Base-by-base conservation (phyloP, 2,329 filamentous ascomycete genomes). In the Ceratocystis huliohia region DNA sequence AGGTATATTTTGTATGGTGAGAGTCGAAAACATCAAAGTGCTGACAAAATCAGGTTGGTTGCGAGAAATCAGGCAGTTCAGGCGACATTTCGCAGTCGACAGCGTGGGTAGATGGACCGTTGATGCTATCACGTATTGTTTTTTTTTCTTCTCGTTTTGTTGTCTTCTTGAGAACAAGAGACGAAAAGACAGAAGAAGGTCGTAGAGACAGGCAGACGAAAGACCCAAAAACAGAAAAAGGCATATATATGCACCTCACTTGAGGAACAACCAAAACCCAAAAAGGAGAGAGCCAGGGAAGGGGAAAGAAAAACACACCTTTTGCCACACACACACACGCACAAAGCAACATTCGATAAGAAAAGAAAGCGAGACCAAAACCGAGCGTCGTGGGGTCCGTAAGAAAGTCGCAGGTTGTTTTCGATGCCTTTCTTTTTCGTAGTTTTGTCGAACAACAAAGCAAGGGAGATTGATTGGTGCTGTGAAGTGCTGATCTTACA, bases 241-340 rank as follows among this genome's bases (percentile, higher is more conserved):
- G 28, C 56, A 59, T 28, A 37, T 53, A 4, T 28, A 15, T 15
- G 10, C 48, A 41, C 48, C 48, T 53, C 20, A 25, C 25, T 48
- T 44, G 28, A 41, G 61, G 46, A 45, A 57, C 30, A 22, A 66
- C 33, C 41, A 63, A 59, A 33, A 13, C 41, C 53, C 41, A 53
- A 33, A 41, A 25, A 59, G 53, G 50, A 57, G n/a, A n/a, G 17
- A 17, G 17, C n/a, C 20, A 66, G 37, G 37, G 37, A 48, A 50
- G 30, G 22, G 25, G 41, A 22, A 53, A 57, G 28, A 7, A 37
- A n/a, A 5, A 53, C 62, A 28, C 45, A 67, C 62, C 62, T 61
- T 62, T 64, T 56, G 57, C 41, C 25, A 66, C 64, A 45, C 45
- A 66, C 45, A 66, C 25, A 44, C 48, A 53, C 7, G 15, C 48